Evolutionary conservation across 345 rosid species (phyloP), one percentile per base, ranked within the genome.

Genomic region (Syzygium jambos): DNA sequence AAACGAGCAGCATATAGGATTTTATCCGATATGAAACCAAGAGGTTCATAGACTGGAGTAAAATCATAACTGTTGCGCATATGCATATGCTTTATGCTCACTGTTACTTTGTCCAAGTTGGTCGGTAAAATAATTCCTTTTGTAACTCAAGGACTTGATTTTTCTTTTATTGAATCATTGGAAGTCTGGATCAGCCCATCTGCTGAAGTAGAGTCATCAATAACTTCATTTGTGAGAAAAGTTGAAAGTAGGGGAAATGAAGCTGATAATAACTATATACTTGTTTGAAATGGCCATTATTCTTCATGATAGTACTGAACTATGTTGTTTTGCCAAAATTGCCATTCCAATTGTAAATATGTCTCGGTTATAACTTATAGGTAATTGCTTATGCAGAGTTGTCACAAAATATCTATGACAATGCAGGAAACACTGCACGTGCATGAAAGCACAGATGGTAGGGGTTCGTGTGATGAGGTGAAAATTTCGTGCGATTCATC

Each of bases 401-500:
- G 34, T 87, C 84, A 30, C 30, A 73, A 59, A 17, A 30, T 80
- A 17, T 68, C 54, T 16, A 84, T 85, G 27, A 14, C 29, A 77
- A 54, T 90, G 92, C 88, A 94, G 94, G 95, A 94, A 89, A 93
- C 95, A 29, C 77, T 94, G 61, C 95, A 94, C 91, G 89, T 53
- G 68, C 95, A 94, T 84, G 77, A 53, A 38, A 59, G 57, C 87
- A 89, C 84, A 14, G 85, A 29, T 49, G 87, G 89, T 53, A 88
- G 84, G 83, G 43, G 46, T 27, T 73, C 49, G 12, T 19, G 82
- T 73, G 82, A 73, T 73, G 88, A 87, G 82, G 30, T 21, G 68
- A 92, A 88, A 86, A 73, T 49, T 86, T 85, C 93, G 46, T 87
- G 89, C 51, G 85, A 87, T 65, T 90, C 85, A 59, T 88, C 93